Percentiles rank a stretch among this genome's conserved stretches.
Evolutionary conservation across 164 flowering plant genomes (phyloP).

Genomic region (Platanus orientalis): DNA sequence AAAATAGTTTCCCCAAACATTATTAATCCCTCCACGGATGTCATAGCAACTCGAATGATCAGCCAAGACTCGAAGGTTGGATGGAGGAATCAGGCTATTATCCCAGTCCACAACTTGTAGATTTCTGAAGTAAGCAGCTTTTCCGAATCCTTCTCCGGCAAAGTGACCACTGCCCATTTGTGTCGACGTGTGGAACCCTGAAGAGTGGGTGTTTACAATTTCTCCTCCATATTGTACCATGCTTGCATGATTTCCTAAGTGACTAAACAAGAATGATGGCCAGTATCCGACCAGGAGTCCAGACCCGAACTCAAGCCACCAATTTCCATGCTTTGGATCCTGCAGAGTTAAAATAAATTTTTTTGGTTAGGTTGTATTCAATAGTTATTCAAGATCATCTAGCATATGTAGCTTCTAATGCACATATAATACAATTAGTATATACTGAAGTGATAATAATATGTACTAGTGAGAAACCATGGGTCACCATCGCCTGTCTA

Average conservation of each 20-base stretch:
- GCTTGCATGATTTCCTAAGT: constrained; percentile 67
- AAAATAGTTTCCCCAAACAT: constrained; percentile 84
- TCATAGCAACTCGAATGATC: constrained; percentile 87
- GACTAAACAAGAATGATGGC: constrained; percentile 85
- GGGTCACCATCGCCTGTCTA: too few species aligned
- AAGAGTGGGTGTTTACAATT: constrained; percentile 55
- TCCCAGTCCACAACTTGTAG: constrained; percentile 92
- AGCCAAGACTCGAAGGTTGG: constrained; percentile 60
- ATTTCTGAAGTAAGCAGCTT: constrained; percentile 80
- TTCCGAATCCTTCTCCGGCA: constrained; percentile 79
- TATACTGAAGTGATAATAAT: too few species aligned
- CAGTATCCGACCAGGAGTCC: constrained; percentile 84
- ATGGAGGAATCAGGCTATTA: constrained; percentile 68
- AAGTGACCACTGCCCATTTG: constrained; percentile 98
- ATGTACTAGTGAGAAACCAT: too few species aligned
- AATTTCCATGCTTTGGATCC: constrained; percentile 94
- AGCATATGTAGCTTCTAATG: too few species aligned
- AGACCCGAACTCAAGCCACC: constrained; percentile 91
- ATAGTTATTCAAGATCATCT: too few species aligned
- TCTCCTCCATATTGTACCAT: constrained; percentile 97
- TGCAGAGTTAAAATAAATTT: too few species aligned
- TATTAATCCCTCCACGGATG: constrained; percentile 60
- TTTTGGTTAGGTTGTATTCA: too few species aligned
- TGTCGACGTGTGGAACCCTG: constrained; percentile 72
- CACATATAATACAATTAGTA: too few species aligned